phyloP scores from a whole-genome alignment of 768 basidiomycete genomes.

The Leccinum truebloodii region DNA sequence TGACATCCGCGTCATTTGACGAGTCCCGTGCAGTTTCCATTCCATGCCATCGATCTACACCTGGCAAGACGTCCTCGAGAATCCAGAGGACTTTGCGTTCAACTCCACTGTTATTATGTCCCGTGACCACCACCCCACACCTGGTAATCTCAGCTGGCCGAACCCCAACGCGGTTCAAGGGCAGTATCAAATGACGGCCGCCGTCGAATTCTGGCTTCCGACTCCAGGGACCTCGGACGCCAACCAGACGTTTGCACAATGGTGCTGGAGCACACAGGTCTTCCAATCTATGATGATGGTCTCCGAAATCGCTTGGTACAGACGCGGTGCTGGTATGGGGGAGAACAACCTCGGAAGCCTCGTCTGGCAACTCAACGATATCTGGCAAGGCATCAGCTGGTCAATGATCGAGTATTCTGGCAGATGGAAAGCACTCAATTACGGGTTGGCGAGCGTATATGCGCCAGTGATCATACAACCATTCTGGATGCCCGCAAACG shows the following conservation, averaged over 20 bases:
- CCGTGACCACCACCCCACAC: too few species aligned
- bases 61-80: too few species aligned
- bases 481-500: conserved; percentile 53
- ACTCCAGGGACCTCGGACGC: conserved; percentile 47
- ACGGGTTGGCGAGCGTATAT: conserved; percentile 46
- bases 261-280: conserved; percentile 63
- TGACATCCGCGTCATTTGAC: too few species aligned
- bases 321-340: conserved; percentile 56
- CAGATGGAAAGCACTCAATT: conserved; percentile 60
- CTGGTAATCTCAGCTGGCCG: conserved; percentile 51
- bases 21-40: too few species aligned
- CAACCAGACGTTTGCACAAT: conserved; percentile 62
- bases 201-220: conserved; percentile 57
- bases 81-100: too few species aligned
- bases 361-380: conserved; percentile 62
- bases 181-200: conserved; percentile 52
- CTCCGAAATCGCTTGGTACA: conserved; percentile 57
- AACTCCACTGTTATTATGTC: too few species aligned
- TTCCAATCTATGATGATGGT: conserved; percentile 62
- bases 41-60: too few species aligned
- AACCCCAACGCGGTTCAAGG: conserved; percentile 57
- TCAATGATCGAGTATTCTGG: conserved; percentile 57
- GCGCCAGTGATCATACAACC: conserved; percentile 52
- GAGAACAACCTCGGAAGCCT: conserved; percentile 61
- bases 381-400: conserved; percentile 62